Evolutionary conservation across 2,329 filamentous ascomycete species (phyloP).

Genomic region (Pseudogymnoascus sp.): DNA sequence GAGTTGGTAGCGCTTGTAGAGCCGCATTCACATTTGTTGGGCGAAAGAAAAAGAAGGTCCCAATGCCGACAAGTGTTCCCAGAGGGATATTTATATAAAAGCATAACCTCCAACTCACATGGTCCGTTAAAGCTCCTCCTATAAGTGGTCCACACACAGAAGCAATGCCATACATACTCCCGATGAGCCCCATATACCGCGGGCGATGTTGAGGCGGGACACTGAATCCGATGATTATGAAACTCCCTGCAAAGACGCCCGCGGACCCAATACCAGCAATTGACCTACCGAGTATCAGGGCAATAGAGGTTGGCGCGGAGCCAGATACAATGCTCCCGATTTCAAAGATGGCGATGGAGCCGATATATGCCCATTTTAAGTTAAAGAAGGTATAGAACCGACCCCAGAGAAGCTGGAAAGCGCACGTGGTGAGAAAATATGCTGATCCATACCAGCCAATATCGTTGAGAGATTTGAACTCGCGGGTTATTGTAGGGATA

Average conservation of each 20-base stretch:
- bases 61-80: slow-evolving; percentile 26
- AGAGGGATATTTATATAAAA: slow-evolving; percentile 33
- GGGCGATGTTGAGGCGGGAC: slow-evolving; percentile 18
- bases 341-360: slow-evolving; percentile 24
- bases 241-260: slow-evolving; percentile 24
- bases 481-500: slow-evolving; percentile 18
- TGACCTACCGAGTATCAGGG: slow-evolving; percentile 26
- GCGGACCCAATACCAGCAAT: slow-evolving; percentile 25
- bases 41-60: slow-evolving; percentile 35
- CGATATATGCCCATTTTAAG: slow-evolving; percentile 22
- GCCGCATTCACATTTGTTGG: slow-evolving; percentile 22
- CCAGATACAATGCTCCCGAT: slow-evolving; percentile 25
- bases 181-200: slow-evolving; percentile 17
- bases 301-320: slow-evolving; percentile 22
- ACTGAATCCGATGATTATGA: slow-evolving; percentile 22
- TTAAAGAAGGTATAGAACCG: slow-evolving; percentile 24
- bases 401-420: slow-evolving; percentile 19
- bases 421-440: slow-evolving; percentile 27
- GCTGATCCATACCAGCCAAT: slow-evolving; percentile 32
- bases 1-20: slow-evolving; percentile 29
- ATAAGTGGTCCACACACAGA: slow-evolving; percentile 25
- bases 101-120: slow-evolving; percentile 27
- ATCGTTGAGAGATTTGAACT: slow-evolving; percentile 18
- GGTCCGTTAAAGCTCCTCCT: slow-evolving; percentile 34
- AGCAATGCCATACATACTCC: slow-evolving; percentile 21